Evolutionary conservation across 2,329 filamentous ascomycete species (phyloP).

Genomic region (Sporothrix brunneoviolacea): DNA sequence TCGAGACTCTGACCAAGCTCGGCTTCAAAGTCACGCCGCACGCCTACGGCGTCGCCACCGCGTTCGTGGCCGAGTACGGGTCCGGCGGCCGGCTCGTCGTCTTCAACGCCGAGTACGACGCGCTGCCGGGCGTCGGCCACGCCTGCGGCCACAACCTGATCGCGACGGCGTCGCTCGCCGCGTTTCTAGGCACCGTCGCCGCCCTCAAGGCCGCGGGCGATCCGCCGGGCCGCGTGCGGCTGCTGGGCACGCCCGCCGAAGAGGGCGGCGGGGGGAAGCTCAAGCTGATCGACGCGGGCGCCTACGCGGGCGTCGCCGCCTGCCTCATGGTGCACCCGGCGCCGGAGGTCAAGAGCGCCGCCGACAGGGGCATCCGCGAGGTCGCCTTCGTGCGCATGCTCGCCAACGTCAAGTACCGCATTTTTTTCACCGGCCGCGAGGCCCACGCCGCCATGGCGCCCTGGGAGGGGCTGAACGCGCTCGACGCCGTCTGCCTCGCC

Average conservation of each 20-base stretch:
- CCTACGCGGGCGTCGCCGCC: constrained; percentile 31
- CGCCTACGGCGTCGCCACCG: constrained; percentile 44
- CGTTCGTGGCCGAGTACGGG: constrained; percentile 35
- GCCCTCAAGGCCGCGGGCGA: constrained; percentile 18
- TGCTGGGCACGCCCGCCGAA: constrained; percentile 39
- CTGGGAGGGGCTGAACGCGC: constrained; percentile 41
- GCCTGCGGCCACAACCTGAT: constrained; percentile 39
- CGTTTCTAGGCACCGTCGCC: constrained; percentile 28
- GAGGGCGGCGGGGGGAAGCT: constrained; percentile 38
- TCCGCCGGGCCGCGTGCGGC: constrained; percentile 22
- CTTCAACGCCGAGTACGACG: constrained; percentile 24
- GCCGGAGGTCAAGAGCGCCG: constrained; percentile 16
- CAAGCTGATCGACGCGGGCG: constrained; percentile 35
- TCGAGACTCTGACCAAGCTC: constrained; percentile 33
- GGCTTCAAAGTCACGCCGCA: constrained; percentile 40
- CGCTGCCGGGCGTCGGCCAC: constrained; percentile 33
- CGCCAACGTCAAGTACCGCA: constrained; percentile 22
- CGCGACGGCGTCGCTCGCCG: constrained; percentile 30
- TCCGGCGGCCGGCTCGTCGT: constrained; percentile 15
- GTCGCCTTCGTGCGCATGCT: constrained; percentile 18
- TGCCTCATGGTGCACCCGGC: constrained; percentile 36
- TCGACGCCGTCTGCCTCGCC: constrained; percentile 37
- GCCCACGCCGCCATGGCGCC: constrained; percentile 41
- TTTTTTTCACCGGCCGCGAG: constrained; percentile 34
- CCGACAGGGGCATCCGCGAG: constrained; percentile 7